Evolutionary conservation across 2,329 filamentous ascomycete species (phyloP), one percentile per base, ranked within the genome.

Genomic region (Colletotrichum salicis): DNA sequence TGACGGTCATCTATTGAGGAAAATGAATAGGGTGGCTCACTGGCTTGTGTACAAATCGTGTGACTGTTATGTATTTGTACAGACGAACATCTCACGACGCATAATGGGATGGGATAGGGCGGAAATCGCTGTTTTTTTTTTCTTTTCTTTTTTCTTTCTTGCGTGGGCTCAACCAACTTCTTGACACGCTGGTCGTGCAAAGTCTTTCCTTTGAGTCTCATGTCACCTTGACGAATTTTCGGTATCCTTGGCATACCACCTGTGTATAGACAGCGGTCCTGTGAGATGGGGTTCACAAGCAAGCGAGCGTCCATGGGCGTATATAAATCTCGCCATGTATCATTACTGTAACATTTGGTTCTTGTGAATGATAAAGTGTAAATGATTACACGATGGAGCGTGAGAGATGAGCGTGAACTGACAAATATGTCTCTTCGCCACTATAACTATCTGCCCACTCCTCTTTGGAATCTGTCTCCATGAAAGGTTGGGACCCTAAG

Each of bases 1-100:
- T 64, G 22, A 29, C 59, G 11, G 70, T 70, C 55, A 29, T 57
- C n/a, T 70, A 70, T 35, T 70, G 70, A 71, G 19, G 19, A 27
- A 37, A 3, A 1, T 13, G 35, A 29, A 13, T 11, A 22, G 45
- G 3, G n/a, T 27, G 41, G 41, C 19, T 48, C 41, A 48, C 19
- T n/a, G 41, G 41, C 7, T 15, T 33, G 13, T 58, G 52, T 58
- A 48, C 31, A 45, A 41, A 19, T 5, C 33, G 8, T 22, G 13
- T n/a, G 27, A 55, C n/a, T 27, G 41, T 13, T 27, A 13, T 70
- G 55, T 64, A 64, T 27, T 60, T 64, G 35, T 70, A 61, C 60
- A 29, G 59, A 64, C 69, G 10, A 51, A 31, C 41, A 33, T 64
- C 13, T 37, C n/a, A 51, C 27, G 24, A 64, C 10, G 8, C 66